Conservation (phyloP, 169 alveolate genomes). For the Plasmodium malariae region DNA sequence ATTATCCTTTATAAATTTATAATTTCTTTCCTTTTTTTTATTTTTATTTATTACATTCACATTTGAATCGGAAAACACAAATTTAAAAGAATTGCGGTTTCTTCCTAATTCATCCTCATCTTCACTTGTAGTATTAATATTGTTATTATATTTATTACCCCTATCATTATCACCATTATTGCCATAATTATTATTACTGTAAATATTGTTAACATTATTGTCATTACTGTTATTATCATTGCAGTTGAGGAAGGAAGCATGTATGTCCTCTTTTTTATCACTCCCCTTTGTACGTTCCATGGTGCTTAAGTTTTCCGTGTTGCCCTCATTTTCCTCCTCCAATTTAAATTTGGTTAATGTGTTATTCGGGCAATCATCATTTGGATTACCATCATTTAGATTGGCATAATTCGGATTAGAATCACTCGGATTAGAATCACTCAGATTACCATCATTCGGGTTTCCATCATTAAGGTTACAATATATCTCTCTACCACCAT, state of each 20-base stretch:
- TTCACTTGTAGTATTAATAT: conserved; percentile 13
- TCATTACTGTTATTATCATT: background rate
- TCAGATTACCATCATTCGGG: background rate
- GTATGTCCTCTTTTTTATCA: conserved; percentile 12
- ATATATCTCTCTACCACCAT: too few species aligned
- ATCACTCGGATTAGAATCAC: background rate
- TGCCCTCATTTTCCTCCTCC: conserved; percentile 1
- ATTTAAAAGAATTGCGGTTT: conserved; percentile 19
- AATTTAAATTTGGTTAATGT: background rate
- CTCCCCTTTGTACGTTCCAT: background rate
- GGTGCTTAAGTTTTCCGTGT: background rate
- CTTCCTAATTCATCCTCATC: background rate
- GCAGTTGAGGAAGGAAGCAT: background rate
- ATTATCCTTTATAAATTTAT: conserved; percentile 55
- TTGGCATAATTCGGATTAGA: background rate
- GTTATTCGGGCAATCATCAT: background rate
- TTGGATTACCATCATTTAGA: background rate
- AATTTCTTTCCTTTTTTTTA: conserved; percentile 63
- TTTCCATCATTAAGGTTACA: conserved; percentile 4
- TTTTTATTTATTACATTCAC: conserved; percentile 43
- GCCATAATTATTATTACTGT: background rate
- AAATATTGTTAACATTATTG: background rate
- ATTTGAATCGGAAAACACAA: conserved; percentile 49
- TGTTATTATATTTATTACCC: background rate
- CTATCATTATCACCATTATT: background rate